Conservation (phyloP, 2,329 filamentous ascomycete genomes). For the Claviceps sorghi region DNA sequence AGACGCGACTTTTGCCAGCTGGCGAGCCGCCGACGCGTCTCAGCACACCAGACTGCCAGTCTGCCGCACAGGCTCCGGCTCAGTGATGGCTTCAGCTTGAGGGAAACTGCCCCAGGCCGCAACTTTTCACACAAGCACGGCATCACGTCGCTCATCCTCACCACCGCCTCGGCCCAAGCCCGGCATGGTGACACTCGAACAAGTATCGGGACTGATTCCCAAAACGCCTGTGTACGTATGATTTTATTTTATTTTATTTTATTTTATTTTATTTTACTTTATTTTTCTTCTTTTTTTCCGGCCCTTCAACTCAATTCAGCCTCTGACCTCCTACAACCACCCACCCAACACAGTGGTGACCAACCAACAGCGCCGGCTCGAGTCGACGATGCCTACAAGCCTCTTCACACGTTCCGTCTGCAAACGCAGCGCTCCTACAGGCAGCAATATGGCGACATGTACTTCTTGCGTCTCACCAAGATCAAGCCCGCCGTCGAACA, state of each 20-base stretch:
- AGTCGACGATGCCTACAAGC: constrained; percentile 48
- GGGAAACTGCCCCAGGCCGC: background rate
- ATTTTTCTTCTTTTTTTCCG: background rate
- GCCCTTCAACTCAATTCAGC: too few relatives aligned
- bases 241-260: background rate
- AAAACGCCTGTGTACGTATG: constrained; percentile 19
- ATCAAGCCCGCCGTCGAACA: constrained; percentile 72
- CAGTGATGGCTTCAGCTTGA: background rate
- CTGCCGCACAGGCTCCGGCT: too few relatives aligned
- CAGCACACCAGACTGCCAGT: background rate
- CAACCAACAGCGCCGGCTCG: constrained; percentile 33
- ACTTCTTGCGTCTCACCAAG: constrained; percentile 78
- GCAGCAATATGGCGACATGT: constrained; percentile 96
- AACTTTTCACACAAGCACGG: background rate
- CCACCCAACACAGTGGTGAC: constrained; percentile 15
- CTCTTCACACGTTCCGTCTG: constrained; percentile 61
- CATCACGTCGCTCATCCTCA: background rate
- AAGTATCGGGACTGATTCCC: constrained; percentile 19
- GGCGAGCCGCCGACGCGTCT: background rate
- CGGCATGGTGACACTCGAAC: constrained; percentile 21
- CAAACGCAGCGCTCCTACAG: constrained; percentile 62
- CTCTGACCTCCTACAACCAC: background rate
- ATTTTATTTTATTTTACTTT: too few relatives aligned
- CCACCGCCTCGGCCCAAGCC: background rate
- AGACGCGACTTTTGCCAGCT: background rate